Evolutionary conservation across 805 yeast species (phyloP), one percentile per base, ranked within the genome.

Genomic region (Lipomyces yamanashiensis): DNA sequence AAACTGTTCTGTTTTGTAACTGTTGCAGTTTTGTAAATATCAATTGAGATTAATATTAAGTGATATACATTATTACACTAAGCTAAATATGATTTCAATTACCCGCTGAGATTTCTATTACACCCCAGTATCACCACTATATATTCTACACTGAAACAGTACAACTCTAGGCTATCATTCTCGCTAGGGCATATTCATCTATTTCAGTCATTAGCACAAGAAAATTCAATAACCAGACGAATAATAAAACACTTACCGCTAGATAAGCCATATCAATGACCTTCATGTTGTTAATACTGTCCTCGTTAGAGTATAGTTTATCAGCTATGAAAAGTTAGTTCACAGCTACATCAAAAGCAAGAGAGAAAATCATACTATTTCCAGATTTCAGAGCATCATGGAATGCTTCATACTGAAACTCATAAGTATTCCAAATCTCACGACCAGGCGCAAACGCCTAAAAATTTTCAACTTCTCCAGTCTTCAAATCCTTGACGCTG

Each of bases 241-340:
- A 12, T n/a, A n/a, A n/a, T n/a, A n/a, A n/a, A n/a, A 37, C 47
- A 13, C 68, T 8, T 64, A 62, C 68, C 19, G 69, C 68, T 19
- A 12, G 12, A 39, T 66, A 65, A 2, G 64, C 66, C 67, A 62
- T 64, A 40, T 66, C 69, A 37, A 66, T 34, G 1, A 64, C 63
- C 34, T 56, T 48, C 61, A 57, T 60, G 45, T 61, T 66, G 10
- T 41, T 56, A 8, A 66, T 39, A 21, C 65, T 61, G 41, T 54
- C 58, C 51, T 54, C 59, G 21, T 59, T 60, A 8, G 64, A 33
- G 34, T 53, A 63, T 9, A 58, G 28, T 17, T 28, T 10, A 3
- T 17, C 56, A 15, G 39, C 58, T 62, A 40, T 28, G 17, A 34
- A 51, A 10, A 47, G 34, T 34, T 10, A 9, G 36, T 39, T n/a